These are phyloP conservation scores for Saksenaea oblongispora DNA, from an alignment of 371 early-diverging fungal genomes.

Conservation along the genomic window DNA sequence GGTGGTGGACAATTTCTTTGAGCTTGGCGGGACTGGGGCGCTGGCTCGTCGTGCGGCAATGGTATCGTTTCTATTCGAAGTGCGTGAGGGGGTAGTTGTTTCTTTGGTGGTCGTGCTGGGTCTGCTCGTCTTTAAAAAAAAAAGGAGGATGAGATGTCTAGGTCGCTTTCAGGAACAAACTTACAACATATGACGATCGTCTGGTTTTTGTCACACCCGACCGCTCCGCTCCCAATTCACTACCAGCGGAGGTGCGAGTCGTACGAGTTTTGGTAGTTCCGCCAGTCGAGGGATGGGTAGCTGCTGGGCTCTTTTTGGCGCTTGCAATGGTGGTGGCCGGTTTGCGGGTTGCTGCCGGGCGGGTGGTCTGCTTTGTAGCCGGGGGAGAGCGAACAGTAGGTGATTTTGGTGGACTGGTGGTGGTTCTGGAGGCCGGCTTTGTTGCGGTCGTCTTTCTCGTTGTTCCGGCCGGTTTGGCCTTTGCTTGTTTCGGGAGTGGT, in stretches of 20 bases:
- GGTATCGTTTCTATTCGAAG: background rate
- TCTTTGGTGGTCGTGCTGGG: background rate
- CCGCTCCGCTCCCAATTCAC: background rate
- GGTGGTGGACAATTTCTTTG: constrained; percentile 14
- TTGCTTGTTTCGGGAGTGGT: constrained; percentile 1
- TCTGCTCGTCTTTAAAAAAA: background rate
- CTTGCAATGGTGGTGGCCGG: background rate
- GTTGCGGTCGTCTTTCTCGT: constrained; percentile 6
- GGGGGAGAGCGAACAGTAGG: background rate
- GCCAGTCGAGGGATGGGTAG: background rate
- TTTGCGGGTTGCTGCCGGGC: background rate
- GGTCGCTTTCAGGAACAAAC: background rate
- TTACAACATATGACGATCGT: constrained; percentile 2
- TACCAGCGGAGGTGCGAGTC: constrained; percentile 1
- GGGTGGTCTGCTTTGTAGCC: background rate
- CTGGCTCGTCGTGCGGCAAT: background rate
- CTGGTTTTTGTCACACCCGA: constrained; percentile 5
- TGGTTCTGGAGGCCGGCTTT: constrained; percentile 7
- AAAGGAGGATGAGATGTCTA: background rate
- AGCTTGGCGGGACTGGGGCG: background rate
- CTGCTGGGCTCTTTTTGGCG: background rate
- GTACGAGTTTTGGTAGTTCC: constrained; percentile 2
- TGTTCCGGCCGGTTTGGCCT: background rate
- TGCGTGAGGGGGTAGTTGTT: background rate
- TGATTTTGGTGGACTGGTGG: background rate